These are phyloP conservation scores for Trichoderma erinaceum DNA, from an alignment of 495 filamentous ascomycete genomes.

Conservation along the genomic window DNA sequence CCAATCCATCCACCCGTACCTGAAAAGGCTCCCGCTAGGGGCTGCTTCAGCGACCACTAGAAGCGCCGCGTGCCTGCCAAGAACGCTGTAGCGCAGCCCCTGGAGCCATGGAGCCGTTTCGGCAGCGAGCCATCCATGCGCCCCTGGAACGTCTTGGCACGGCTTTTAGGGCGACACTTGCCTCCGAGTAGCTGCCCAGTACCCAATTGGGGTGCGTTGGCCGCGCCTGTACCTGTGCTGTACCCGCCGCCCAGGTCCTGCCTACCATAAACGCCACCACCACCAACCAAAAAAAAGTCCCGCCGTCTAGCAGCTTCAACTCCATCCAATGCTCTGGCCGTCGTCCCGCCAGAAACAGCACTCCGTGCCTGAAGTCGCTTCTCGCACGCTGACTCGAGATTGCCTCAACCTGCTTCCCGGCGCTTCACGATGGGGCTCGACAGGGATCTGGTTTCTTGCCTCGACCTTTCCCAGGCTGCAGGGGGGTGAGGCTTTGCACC, in stretches of 20 bases:
- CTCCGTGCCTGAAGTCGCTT: neutral
- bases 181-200: too few relatives aligned
- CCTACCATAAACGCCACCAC: neutral
- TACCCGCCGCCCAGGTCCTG: neutral
- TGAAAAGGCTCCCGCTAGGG: neutral
- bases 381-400: neutral
- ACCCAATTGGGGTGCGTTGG: neutral
- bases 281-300: too few relatives aligned
- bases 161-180: neutral
- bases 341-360: too few relatives aligned
- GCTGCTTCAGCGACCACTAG: neutral
- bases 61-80: conserved; percentile 10
- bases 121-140: conserved; percentile 11
- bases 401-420: conserved; percentile 2
- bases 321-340: neutral
- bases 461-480: neutral
- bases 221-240: neutral
- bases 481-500: conserved; percentile 1
- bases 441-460: neutral
- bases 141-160: conserved; percentile 6
- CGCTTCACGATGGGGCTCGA: neutral
- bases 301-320: too few relatives aligned
- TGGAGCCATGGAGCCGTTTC: conserved; percentile 6
- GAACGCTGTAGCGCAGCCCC: conserved; percentile 11
- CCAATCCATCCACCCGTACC: neutral